Base-by-base conservation (phyloP, 805 yeast genomes). In the Pichia nakasei region DNA sequence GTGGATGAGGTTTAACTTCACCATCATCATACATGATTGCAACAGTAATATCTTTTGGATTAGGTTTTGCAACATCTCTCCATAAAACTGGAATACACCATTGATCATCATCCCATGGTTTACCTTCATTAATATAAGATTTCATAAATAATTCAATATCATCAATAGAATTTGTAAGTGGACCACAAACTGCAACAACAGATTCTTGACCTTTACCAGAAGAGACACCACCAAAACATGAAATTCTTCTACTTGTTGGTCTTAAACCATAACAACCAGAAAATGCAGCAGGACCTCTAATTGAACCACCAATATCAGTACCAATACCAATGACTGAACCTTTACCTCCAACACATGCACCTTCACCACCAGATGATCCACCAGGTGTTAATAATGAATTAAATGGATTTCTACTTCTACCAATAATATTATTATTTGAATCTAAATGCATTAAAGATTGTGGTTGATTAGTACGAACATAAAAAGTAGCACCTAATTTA, bases 341-440 rank as follows among this genome's bases (percentile, higher is more conserved):
- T 42, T 70, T 73, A 57, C 75, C 69, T 2, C 74, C 76, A 42
- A 78, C 73, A 48, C 76, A 57, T 0, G 83, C 78, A 50, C 85
- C 84, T 58, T 80, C 87, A 48, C 87, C 87, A 34, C 83, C 81
- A 4, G 84, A 76, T 1, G 83, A 76, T n/a, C 87, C 87, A 49
- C 87, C 86, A 3, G 82, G 70, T 18, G 82, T 73, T 46, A 79
- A 65, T 22, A 69, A 61, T 33, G 78, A 65, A 51, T 81, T 80
- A 60, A 66, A 62, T 1, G 84, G 75, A 55, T 80, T 80, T 55
- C 73, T 66, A 6, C 83, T 68, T 49, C 76, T 66, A 6, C 85
- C 85, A 37, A 67, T 70, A 54, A 80, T 68, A 61, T 76, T 75
- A 59, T 79, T 78, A 54, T 68, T 64, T 21, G 84, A 73, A 57